These are phyloP conservation scores for Nitzschia inconspicua DNA, from an alignment of 108 stramenopile species.

Conservation along the genomic window DNA sequence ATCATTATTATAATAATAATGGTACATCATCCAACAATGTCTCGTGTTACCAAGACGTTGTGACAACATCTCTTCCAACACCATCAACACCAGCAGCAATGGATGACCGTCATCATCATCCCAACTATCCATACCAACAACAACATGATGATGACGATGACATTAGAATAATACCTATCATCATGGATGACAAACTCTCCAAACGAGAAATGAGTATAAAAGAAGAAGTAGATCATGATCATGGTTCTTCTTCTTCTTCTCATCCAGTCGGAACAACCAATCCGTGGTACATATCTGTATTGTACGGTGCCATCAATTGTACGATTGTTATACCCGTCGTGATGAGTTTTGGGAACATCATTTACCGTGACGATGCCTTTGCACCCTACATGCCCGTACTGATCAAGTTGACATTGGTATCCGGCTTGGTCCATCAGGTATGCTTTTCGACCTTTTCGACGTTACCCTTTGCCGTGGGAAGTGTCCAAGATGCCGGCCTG, in stretches of 20 bases:
- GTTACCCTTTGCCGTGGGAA: slow-evolving; percentile 93
- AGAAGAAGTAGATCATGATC: not conserved
- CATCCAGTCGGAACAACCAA: not conserved
- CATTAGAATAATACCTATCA: not conserved
- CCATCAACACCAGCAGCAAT: not conserved
- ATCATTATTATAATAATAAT: not conserved
- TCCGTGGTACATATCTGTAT: slow-evolving; percentile 30
- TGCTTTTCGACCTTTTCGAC: slow-evolving; percentile 80
- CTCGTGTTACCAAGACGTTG: not conserved
- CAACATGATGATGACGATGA: not conserved
- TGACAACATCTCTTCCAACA: not conserved
- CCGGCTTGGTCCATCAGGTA: slow-evolving; percentile 90
- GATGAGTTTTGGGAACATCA: slow-evolving; percentile 87
- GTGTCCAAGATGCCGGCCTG: slow-evolving; percentile 97
- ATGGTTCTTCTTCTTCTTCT: not conserved
- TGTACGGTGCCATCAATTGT: slow-evolving; percentile 79
- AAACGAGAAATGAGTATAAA: not conserved
- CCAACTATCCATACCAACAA: not conserved
- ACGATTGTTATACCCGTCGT: slow-evolving; percentile 82
- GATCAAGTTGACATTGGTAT: slow-evolving; percentile 77
- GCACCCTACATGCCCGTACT: slow-evolving; percentile 72
- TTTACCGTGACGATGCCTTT: slow-evolving; percentile 80
- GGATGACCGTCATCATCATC: not conserved
- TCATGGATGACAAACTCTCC: not conserved
- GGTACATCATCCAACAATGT: not conserved